Evolutionary conservation across 2,329 filamentous ascomycete genomes (phyloP), one percentile per base, ranked within the genome.

Genomic region (Cladophialophora chaetospira): DNA sequence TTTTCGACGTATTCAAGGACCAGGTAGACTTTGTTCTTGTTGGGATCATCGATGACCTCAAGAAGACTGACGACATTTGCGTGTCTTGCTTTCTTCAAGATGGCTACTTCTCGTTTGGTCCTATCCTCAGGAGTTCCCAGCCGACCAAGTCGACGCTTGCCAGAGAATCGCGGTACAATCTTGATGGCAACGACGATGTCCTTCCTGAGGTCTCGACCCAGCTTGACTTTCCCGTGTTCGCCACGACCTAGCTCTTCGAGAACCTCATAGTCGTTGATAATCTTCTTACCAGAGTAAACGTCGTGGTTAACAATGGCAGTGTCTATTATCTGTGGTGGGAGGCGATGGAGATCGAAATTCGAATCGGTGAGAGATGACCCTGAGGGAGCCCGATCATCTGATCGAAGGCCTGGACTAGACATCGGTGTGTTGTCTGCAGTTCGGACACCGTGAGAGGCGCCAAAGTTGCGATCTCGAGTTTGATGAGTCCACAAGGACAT

Each of bases 241-340:
- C 94, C 94, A 58, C 94, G 88, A 53, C 94, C 94, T 52, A 99
- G 89, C 74, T 99, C 94, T 72, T 96, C 89, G 63, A 97, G 88
- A 66, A 99, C 90, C 73, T 97, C 91, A 75, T 99, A 99, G 70
- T 97, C 89, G 69, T 99, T 99, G 79, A 99, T 96, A 51, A 92
- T 82, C 76, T 99, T 99, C 62, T 94, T 89, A 57, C 94, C 94
- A 4, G 93, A 96, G 61, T 91, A 82, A 52, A 84, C 84, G 72
- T 97, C 91, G 61, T 92, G 87, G 68, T 97, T 93, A 65, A 97
- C 90, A 67, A 92, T 87, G 51, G 90, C 92, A 62, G 92, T 91
- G 74, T 96, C 89, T 8, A 93, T 97, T 86, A 91, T 88, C 82
- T 87, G 81, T 48, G 91, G 88, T 71, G 88, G 86, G 58, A 83